A percentile compares a stretch with the other conserved stretches of the same genome.
These are phyloP conservation scores for Thalassiosira hispida DNA, from an alignment of 352 stramenopile species.

Conservation along the genomic window DNA sequence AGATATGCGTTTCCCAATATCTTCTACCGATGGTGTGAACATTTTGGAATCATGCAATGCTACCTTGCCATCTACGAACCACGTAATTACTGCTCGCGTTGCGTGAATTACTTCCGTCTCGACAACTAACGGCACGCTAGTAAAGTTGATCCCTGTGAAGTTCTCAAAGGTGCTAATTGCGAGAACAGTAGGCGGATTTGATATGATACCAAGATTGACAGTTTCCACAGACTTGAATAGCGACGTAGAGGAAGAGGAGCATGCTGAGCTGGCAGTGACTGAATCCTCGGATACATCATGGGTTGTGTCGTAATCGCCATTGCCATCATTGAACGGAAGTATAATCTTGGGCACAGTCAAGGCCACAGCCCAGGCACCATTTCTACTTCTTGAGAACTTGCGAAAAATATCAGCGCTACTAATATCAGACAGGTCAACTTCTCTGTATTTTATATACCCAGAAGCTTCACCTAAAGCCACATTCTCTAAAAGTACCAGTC, in stretches of 20 bases:
- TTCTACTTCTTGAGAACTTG: not conserved
- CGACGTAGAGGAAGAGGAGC: not conserved
- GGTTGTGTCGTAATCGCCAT: not conserved
- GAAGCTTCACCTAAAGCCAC: not conserved
- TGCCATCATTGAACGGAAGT: conserved; percentile 12
- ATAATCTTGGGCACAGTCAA: conserved; percentile 18
- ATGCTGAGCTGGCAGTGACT: not conserved
- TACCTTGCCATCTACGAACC: conserved; percentile 52
- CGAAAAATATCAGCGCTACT: conserved; percentile 32
- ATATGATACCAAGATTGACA: conserved; percentile 40
- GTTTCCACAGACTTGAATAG: conserved; percentile 11
- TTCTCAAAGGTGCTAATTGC: conserved; percentile 67
- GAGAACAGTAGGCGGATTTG: conserved; percentile 61
- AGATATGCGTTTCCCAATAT: conserved; percentile 54
- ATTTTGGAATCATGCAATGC: conserved; percentile 37
- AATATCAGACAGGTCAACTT: conserved; percentile 19
- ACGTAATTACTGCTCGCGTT: conserved; percentile 51
- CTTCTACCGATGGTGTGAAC: conserved; percentile 39
- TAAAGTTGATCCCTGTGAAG: conserved; percentile 56
- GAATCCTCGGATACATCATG: not conserved
- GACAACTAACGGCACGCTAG: conserved; percentile 59
- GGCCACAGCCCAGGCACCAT: not conserved
- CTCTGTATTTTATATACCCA: not conserved
- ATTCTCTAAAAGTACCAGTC: not conserved
- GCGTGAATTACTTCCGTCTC: conserved; percentile 47